Base-by-base conservation (phyloP, 164 flowering plant species). In the Annona squamosa region DNA sequence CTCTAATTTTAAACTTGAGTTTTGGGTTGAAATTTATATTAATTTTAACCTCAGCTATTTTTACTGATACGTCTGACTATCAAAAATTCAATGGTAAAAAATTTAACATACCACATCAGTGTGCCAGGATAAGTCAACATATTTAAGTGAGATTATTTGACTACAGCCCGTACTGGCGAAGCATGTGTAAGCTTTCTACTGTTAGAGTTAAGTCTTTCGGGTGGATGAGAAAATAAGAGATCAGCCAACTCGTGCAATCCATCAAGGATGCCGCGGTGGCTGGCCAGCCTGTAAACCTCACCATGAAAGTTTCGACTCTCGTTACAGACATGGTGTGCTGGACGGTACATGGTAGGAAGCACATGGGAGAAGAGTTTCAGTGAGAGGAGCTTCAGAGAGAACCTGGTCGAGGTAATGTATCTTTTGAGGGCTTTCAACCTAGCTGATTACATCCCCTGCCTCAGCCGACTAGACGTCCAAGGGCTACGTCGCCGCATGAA, bases 291-390 rank as follows among this genome's bases (percentile, higher is more conserved):
- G 81, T 79, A 1, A 69, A 79, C 69, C 64, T 83, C 12, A 77
- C 74, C 18, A 65, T 67, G 0, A 75, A 59, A 74, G 46, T 70
- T 77, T 61, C 80, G 4, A n/a, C 78, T 26, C 64, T 81, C 4
- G 74, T 47, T 16, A 71, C 76, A 2, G 72, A 79, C 44, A 79
- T 81, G 77, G 73, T 78, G 13, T 85, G 81, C 45, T 1, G 45
- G 56, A 84, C 84, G 88, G 80, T 84, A 17, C 69, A 85, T 65
- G 90, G 90, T n/a, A 84, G 82, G 80, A 87, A 85, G 73, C 80
- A 76, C 64, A 64, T 26, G 45, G 81, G 81, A 82, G 46, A 47
- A 77, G 64, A 84, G 83, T 1, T 63, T 82, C 16, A 82, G 79
- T 52, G 78, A 82, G 78, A 79, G 72, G 12, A 86, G 89, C 3